Conservation (phyloP, 768 basidiomycete species). For the Pleurotus tuber-regium region DNA sequence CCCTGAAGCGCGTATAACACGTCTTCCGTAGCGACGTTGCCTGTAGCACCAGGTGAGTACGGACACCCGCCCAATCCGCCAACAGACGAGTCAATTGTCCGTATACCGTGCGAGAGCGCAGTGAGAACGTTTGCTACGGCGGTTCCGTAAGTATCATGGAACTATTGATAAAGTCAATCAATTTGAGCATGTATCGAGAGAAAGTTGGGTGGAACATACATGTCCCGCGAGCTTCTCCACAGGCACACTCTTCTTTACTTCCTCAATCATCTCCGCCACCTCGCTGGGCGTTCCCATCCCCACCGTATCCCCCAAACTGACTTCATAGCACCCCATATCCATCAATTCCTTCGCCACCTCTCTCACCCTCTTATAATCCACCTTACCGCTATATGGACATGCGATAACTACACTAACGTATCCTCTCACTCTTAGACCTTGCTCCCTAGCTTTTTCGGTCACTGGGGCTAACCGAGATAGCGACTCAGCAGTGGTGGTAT, state of each 20-base stretch:
- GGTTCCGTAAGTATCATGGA: conserved; percentile 89
- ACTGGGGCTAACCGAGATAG: conserved; percentile 63
- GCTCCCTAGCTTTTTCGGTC: conserved; percentile 52
- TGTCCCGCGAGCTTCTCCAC: conserved; percentile 75
- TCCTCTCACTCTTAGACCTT: conserved; percentile 71
- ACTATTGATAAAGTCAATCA: conserved; percentile 37
- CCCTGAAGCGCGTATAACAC: conserved; percentile 79
- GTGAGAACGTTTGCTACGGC: conserved; percentile 74
- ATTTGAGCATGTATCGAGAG: not conserved
- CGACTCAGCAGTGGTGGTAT: conserved; percentile 69
- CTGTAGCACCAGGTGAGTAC: conserved; percentile 93
- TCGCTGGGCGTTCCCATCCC: conserved; percentile 78
- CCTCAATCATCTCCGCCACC: conserved; percentile 66
- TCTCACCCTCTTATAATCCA: conserved; percentile 61
- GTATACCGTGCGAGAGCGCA: conserved; percentile 70
- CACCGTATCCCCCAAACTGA: conserved; percentile 90
- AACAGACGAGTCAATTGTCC: conserved; percentile 80
- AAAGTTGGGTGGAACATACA: conserved; percentile 32
- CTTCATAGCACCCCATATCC: conserved; percentile 94
- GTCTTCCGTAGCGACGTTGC: conserved; percentile 93
- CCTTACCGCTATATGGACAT: conserved; percentile 85
- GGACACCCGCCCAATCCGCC: conserved; percentile 95
- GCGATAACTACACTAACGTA: conserved; percentile 83
- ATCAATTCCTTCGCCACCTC: conserved; percentile 68
- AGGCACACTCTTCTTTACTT: conserved; percentile 59